These are phyloP conservation scores for Monilinia fructicola DNA, from an alignment of 2,329 filamentous ascomycete genomes.

Conservation along the genomic window DNA sequence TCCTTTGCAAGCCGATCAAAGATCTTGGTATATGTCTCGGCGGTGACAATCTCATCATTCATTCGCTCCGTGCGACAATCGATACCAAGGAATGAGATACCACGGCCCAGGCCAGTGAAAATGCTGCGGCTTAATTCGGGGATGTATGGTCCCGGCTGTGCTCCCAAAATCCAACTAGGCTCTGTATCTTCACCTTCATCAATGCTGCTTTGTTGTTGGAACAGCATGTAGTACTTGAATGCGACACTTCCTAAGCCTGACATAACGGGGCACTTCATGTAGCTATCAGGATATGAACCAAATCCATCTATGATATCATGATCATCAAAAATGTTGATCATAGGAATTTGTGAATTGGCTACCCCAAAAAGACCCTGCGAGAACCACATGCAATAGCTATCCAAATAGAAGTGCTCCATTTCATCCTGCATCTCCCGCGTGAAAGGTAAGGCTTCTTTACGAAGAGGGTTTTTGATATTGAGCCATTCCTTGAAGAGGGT, in stretches of 20 bases:
- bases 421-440: constrained; percentile 81
- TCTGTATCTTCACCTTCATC: constrained; percentile 80
- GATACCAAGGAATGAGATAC: constrained; percentile 78
- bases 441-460: constrained; percentile 79
- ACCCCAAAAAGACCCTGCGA: constrained; percentile 93
- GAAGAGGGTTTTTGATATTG: constrained; percentile 71
- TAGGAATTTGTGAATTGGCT: constrained; percentile 90
- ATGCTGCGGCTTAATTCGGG: constrained; percentile 79
- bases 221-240: constrained; percentile 98
- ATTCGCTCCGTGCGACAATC: constrained; percentile 91
- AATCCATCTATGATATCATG: constrained; percentile 91
- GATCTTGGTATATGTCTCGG: constrained; percentile 80
- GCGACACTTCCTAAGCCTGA: constrained; percentile 85
- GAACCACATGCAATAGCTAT: constrained; percentile 92
- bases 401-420: constrained; percentile 82
- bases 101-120: constrained; percentile 78
- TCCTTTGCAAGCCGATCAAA: constrained; percentile 84
- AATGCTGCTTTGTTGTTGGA: constrained; percentile 88
- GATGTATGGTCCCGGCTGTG: constrained; percentile 83
- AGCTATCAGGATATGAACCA: constrained; percentile 87
- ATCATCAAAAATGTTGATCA: constrained; percentile 98
- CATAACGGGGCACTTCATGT: constrained; percentile 89
- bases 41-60: constrained; percentile 74
- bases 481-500: constrained; percentile 81
- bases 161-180: constrained; percentile 86